Conservation (phyloP, 495 filamentous ascomycete genomes). For the Parathielavia appendiculata region DNA sequence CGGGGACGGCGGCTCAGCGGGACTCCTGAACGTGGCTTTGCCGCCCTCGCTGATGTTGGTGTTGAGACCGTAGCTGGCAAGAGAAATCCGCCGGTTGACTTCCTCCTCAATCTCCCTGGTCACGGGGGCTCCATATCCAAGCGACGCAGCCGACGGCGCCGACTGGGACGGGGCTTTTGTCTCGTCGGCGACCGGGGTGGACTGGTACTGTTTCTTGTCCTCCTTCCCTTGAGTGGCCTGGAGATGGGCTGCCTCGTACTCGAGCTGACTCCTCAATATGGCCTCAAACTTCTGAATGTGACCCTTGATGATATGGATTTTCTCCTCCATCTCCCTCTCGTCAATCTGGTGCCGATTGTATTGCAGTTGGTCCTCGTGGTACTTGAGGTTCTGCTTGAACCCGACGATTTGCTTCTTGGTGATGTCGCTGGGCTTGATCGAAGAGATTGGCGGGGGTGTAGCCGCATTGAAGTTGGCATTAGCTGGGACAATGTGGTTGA, state of each 20-base stretch:
- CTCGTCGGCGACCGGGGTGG: background rate
- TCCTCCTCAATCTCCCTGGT: constrained; percentile 9
- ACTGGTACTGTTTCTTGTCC: constrained; percentile 7
- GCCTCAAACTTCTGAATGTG: constrained; percentile 39
- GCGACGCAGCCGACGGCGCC: background rate
- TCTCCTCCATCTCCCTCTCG: constrained; percentile 35
- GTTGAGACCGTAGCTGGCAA: constrained; percentile 9
- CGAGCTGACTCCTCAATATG: constrained; percentile 32
- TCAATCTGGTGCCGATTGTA: constrained; percentile 50
- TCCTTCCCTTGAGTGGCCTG: constrained; percentile 21
- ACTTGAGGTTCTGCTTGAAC: constrained; percentile 44
- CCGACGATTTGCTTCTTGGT: constrained; percentile 43
- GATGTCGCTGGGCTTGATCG: constrained; percentile 45
- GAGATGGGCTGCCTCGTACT: constrained; percentile 31
- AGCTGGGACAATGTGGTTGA: constrained; percentile 15
- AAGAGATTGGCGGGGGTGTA: constrained; percentile 36
- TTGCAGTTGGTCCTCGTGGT: constrained; percentile 43
- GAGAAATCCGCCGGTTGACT: constrained; percentile 3
- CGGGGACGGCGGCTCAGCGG: background rate
- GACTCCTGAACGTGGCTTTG: constrained; percentile 10
- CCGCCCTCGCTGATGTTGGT: constrained; percentile 18
- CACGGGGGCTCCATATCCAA: background rate
- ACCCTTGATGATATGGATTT: constrained; percentile 30
- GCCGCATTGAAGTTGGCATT: constrained; percentile 26
- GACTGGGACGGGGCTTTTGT: background rate